These are phyloP conservation scores for Fistulinella cinereoalba DNA, from an alignment of 1,284 basidiomycete species.

Conservation along the genomic window DNA sequence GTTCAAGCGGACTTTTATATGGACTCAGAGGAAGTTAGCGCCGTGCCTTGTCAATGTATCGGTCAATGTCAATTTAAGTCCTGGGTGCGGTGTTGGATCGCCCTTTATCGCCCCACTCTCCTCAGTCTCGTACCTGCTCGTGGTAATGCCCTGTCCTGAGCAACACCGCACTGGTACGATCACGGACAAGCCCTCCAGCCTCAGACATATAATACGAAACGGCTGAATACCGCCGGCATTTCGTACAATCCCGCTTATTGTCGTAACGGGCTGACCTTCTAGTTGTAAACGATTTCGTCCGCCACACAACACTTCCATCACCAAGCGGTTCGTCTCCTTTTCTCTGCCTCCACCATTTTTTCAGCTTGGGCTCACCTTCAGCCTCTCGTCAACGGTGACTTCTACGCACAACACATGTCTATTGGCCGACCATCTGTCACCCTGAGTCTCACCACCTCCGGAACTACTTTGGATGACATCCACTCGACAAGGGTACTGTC, in stretches of 20 bases:
- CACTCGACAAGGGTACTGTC: slow-evolving; percentile 10
- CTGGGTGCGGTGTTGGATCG: slow-evolving; percentile 21
- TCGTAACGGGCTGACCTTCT: slow-evolving; percentile 10
- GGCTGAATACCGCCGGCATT: slow-evolving; percentile 9
- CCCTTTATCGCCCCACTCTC: slow-evolving; percentile 5
- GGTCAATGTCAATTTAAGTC: too few relatives aligned
- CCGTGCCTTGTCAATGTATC: too few relatives aligned
- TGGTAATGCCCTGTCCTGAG: slow-evolving; percentile 6
- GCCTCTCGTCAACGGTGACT: slow-evolving; percentile 10
- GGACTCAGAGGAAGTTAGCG: too few relatives aligned
- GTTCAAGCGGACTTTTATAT: too few relatives aligned
- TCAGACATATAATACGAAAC: slow-evolving; percentile 6
- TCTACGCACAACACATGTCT: slow-evolving; percentile 28
- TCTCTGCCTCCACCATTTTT: slow-evolving; percentile 7
- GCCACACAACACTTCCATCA: slow-evolving; percentile 8
- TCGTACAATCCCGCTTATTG: slow-evolving; percentile 24
- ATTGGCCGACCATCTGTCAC: slow-evolving; percentile 16
- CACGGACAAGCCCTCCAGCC: too few relatives aligned
- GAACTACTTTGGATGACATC: slow-evolving; percentile 5
- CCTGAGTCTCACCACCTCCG: slow-evolving; percentile 17
- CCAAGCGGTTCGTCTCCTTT: slow-evolving; percentile 13
- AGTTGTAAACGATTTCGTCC: neutral
- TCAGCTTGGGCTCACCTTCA: slow-evolving; percentile 8
- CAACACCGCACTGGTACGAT: slow-evolving; percentile 14
- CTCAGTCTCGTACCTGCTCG: slow-evolving; percentile 3